Conservation (phyloP, 2,329 filamentous ascomycete species). For the Stachybotrys echinatus region DNA sequence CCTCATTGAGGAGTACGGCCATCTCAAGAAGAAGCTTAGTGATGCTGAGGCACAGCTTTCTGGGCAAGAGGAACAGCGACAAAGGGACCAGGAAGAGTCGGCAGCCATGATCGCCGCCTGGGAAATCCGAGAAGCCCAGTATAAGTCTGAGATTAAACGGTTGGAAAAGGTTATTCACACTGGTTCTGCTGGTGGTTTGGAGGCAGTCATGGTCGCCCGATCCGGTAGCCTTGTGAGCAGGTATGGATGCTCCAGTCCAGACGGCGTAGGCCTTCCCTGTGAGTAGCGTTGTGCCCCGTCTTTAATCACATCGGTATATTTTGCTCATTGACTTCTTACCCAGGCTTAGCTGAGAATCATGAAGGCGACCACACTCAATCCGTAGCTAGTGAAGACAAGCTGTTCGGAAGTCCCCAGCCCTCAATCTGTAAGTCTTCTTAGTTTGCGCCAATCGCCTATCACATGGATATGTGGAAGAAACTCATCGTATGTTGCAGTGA, state of each 20-base stretch:
- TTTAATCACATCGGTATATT: slow-evolving; percentile 6
- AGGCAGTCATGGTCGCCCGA: slow-evolving; percentile 37
- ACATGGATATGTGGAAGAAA: too few species aligned
- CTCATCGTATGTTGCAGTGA: not conserved
- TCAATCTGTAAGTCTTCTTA: too few species aligned
- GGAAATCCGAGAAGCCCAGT: slow-evolving; percentile 14
- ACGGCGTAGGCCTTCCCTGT: not conserved
- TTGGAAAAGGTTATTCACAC: slow-evolving; percentile 23
- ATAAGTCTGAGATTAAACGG: slow-evolving; percentile 23
- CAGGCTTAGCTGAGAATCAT: too few species aligned
- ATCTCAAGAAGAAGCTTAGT: slow-evolving; percentile 18
- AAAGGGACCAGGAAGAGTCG: slow-evolving; percentile 29
- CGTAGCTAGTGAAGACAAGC: too few species aligned
- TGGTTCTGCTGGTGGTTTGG: slow-evolving; percentile 36
- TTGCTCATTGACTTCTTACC: too few species aligned
- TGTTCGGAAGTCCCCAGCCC: not conserved
- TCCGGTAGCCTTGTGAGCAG: slow-evolving; percentile 29
- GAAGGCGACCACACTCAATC: too few species aligned
- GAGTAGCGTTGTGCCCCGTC: slow-evolving; percentile 34
- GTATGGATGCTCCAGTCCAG: not conserved
- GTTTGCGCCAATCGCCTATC: too few species aligned
- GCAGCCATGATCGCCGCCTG: slow-evolving; percentile 14
- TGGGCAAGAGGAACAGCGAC: slow-evolving; percentile 24
- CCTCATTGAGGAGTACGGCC: slow-evolving; percentile 29
- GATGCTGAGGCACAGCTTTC: slow-evolving; percentile 30